phyloP scores from a whole-genome alignment of 2,329 filamentous ascomycete species.

The Talaromyces sp. region DNA sequence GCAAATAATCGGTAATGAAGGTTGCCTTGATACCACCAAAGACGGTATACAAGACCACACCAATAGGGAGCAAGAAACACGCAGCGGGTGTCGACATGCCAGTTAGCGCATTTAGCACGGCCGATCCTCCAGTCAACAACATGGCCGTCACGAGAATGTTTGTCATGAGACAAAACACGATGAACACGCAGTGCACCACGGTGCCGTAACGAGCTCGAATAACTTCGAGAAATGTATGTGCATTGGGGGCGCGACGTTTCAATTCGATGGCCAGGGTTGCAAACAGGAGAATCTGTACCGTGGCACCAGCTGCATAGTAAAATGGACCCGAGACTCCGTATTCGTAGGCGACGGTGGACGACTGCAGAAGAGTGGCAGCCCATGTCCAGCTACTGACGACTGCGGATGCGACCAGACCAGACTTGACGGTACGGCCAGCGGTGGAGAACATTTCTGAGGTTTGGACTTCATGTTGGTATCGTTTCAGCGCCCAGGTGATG shows the following conservation, averaged over 20 bases:
- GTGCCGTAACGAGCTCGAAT: slow-evolving; percentile 76
- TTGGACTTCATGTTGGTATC: slow-evolving; percentile 69
- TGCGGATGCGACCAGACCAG: slow-evolving; percentile 79
- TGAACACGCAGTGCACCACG: slow-evolving; percentile 71
- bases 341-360: slow-evolving; percentile 74
- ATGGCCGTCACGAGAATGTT: slow-evolving; percentile 86
- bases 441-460: slow-evolving; percentile 93
- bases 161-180: slow-evolving; percentile 76
- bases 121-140: slow-evolving; percentile 79
- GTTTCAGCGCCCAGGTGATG: slow-evolving; percentile 67
- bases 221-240: slow-evolving; percentile 79
- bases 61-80: slow-evolving; percentile 77
- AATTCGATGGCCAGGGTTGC: slow-evolving; percentile 87
- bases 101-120: slow-evolving; percentile 68
- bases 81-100: slow-evolving; percentile 75
- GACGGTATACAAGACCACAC: slow-evolving; percentile 76
- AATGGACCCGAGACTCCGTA: slow-evolving; percentile 69
- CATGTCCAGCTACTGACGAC: slow-evolving; percentile 95
- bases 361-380: slow-evolving; percentile 79
- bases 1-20: slow-evolving; percentile 80
- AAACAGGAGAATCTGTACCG: slow-evolving; percentile 83
- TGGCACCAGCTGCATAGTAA: slow-evolving; percentile 68
- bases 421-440: slow-evolving; percentile 82
- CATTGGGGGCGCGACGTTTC: slow-evolving; percentile 82
- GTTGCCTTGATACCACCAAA: slow-evolving; percentile 79